Evolutionary conservation across 495 filamentous ascomycete species (phyloP).

Genomic region (Pseudoneurospora amorphoporcata): DNA sequence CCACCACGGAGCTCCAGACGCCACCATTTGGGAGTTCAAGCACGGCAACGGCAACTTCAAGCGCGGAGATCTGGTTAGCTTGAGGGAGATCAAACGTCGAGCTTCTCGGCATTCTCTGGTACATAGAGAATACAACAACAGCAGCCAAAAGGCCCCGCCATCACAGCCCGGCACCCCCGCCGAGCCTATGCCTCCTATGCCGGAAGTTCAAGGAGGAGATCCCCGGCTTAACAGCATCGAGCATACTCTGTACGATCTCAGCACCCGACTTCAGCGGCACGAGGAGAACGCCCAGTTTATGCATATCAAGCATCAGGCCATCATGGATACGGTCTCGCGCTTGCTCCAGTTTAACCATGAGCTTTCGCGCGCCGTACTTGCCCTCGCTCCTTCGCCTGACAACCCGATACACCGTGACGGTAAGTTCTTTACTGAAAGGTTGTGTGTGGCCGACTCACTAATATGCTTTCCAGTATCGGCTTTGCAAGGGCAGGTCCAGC

Average conservation of each 20-base stretch:
- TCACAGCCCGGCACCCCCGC: constrained; percentile 78
- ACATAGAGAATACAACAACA: constrained; percentile 90
- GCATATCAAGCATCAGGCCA: constrained; percentile 67
- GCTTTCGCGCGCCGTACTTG: constrained; percentile 59
- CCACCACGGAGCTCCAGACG: constrained; percentile 90
- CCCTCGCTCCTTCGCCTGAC: constrained; percentile 58
- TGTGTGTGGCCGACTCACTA: constrained; percentile 21
- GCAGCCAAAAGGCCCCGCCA: constrained; percentile 61
- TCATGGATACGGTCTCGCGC: constrained; percentile 71
- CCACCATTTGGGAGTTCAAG: constrained; percentile 97
- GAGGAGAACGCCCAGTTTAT: constrained; percentile 76
- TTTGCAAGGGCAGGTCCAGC: constrained; percentile 76
- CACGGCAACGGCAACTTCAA: constrained; percentile 98
- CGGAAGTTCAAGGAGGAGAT: constrained; percentile 55
- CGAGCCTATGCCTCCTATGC: constrained; percentile 56
- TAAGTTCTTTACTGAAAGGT: constrained; percentile 27
- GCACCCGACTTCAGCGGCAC: constrained; percentile 59
- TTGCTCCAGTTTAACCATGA: constrained; percentile 61
- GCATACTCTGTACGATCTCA: constrained; percentile 72
- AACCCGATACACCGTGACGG: constrained; percentile 52
- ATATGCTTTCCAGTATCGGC: constrained; percentile 48
- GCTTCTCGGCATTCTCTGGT: constrained; percentile 95
- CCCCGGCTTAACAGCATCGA: constrained; percentile 67
- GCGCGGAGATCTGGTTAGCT: constrained; percentile 79
- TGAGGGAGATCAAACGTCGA: constrained; percentile 91